Evolutionary conservation across 2,329 filamentous ascomycete species (phyloP).

Genomic region (Ascochyta koolunga): DNA sequence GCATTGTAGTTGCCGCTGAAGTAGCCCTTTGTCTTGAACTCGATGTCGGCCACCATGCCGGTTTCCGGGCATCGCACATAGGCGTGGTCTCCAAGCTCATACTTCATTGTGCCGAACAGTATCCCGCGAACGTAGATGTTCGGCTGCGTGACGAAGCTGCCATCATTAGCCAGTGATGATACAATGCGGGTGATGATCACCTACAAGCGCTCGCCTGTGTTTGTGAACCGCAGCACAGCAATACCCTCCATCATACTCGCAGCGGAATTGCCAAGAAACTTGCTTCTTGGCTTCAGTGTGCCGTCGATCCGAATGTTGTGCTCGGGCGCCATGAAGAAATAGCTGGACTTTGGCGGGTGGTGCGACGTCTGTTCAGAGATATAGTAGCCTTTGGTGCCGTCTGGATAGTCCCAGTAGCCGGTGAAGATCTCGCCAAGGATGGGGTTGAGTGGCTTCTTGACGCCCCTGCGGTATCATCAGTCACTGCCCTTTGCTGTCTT

Average conservation of each 20-base stretch:
- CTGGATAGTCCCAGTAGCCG: conserved; percentile 91
- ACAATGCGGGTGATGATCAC: conserved; percentile 36
- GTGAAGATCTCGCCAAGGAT: conserved; percentile 94
- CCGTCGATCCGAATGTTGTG: conserved; percentile 95
- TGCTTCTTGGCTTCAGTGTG: conserved; percentile 91
- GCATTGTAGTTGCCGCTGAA: conserved; percentile 96
- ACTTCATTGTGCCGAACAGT: conserved; percentile 99
- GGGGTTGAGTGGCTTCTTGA: conserved; percentile 97
- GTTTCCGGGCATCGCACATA: conserved; percentile 90
- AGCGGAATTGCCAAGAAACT: conserved; percentile 94
- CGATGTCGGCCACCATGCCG: conserved; percentile 84
- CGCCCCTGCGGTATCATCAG: conserved; percentile 67
- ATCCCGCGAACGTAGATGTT: conserved; percentile 99
- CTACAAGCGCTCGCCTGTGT: conserved; percentile 89
- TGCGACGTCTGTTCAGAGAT: conserved; percentile 97
- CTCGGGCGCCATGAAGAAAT: conserved; percentile 97
- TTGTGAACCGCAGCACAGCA: conserved; percentile 81
- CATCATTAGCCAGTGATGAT: conserved; percentile 16
- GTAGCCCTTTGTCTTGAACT: conserved; percentile 99
- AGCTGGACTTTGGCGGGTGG: conserved; percentile 97
- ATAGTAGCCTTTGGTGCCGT: conserved; percentile 88
- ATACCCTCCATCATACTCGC: conserved; percentile 98
- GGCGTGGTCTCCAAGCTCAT: conserved; percentile 95
- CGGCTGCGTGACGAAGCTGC: conserved; percentile 87
- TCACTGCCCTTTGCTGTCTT: conserved; percentile 19